Evolutionary conservation across 345 rosid genomes (phyloP), one percentile per base, ranked within the genome.

Genomic region (Populus ilicifolia): DNA sequence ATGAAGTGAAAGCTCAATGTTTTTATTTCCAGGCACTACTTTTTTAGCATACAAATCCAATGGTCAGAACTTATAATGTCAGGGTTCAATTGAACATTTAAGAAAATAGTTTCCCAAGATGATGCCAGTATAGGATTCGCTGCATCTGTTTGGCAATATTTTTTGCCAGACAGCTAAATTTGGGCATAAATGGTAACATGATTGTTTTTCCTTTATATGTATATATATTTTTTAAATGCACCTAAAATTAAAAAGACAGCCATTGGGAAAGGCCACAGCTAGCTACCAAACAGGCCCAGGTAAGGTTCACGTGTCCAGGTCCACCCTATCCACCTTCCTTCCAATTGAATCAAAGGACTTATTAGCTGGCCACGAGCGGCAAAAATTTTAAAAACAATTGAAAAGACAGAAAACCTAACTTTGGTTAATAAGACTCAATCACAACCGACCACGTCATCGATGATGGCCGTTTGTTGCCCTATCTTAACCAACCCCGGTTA

Each of bases 341-440:
- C 63, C 63, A 8, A 9, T 56, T 1, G 14, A 56, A 56, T 23
- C 29, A n/a, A 56, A 56, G 5, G 44, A 41, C 12, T 41, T n/a
- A 21, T 46, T 72, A 54, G 77, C 77, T 69, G 75, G 78, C 78
- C 67, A 36, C 43, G 71, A 74, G 82, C 78, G 82, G 82, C 78
- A 79, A 79, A 52, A 50, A 50, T 78, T 33, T 66, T 21, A 66
- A 77, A 78, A 48, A 78, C 12, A 27, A 2, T 39, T 73, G 61
- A 78, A 72, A 78, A 67, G 41, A 72, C 44, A 39, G 23, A 52
- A 29, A 66, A 25, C 16, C 61, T 68, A 63, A 41, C 77, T n/a
- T 38, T 17, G 9, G 81, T 67, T 52, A 67, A 29, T 27, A 5
- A 23, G 29, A 1, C 1, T 69, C 48, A 61, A 77, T 77, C 43